A percentile compares a stretch with the other conserved stretches of the same genome.
phyloP scores from a whole-genome alignment of 1,139 yeast genomes.

The Yamadazyma diospyri region DNA sequence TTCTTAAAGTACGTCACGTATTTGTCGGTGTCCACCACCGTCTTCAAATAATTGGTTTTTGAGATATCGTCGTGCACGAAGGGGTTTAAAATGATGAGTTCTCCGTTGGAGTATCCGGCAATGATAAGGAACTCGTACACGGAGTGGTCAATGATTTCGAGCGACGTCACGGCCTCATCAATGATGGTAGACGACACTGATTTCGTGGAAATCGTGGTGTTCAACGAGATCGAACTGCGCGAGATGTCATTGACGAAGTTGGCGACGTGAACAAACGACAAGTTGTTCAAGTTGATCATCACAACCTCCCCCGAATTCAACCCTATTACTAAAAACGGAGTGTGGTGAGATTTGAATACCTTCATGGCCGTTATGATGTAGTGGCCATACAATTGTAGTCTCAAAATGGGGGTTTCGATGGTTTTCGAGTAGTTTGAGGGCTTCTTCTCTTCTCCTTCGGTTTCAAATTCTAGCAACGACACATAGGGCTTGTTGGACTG shows the following conservation, averaged over 20 bases:
- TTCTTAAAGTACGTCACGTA: conserved; percentile 37
- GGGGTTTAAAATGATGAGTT: conserved; percentile 36
- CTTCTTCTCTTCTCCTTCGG: conserved; percentile 3
- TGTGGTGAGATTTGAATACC: conserved; percentile 22
- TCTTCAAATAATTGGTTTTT: conserved; percentile 21
- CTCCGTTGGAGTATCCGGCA: conserved; percentile 43
- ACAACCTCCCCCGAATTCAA: conserved; percentile 34
- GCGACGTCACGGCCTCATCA: conserved; percentile 27
- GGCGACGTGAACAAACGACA: conserved; percentile 27
- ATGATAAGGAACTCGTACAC: conserved; percentile 29
- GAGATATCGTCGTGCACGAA: conserved; percentile 11
- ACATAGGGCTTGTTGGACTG: conserved; percentile 22
- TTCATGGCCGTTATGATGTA: conserved; percentile 28
- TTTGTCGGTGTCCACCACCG: conserved; percentile 31
- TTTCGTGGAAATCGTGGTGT: conserved; percentile 11
- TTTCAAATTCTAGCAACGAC: conserved; percentile 14
- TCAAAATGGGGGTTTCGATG: conserved; percentile 32
- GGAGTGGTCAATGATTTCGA: conserved; percentile 31
- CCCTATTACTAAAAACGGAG: conserved; percentile 32
- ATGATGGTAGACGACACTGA: conserved; percentile 13
- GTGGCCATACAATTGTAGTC: conserved; percentile 27
- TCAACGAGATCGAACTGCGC: conserved; percentile 9
- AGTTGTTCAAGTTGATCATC: conserved; percentile 25
- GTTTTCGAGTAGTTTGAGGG: conserved; percentile 17
- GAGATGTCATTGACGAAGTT: conserved; percentile 14